phyloP scores from a whole-genome alignment of 257 asterid species.

The Solanum clarkiae region DNA sequence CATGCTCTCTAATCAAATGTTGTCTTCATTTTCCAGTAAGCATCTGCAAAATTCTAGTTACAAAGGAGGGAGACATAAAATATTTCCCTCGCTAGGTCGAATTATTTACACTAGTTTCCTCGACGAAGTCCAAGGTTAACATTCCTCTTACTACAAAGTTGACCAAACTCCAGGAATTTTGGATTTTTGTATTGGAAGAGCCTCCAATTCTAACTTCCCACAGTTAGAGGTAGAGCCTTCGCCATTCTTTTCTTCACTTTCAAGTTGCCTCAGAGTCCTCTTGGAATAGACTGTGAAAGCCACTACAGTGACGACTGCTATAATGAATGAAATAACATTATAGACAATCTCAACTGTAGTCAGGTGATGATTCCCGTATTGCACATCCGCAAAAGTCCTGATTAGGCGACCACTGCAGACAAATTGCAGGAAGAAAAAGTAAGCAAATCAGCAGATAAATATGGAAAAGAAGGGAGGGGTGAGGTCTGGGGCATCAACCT shows the following conservation, averaged over 20 bases:
- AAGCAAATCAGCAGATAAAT: neutral
- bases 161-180: constrained; percentile 15
- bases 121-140: neutral
- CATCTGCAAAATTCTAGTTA: neutral
- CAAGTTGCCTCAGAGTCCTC: constrained; percentile 47
- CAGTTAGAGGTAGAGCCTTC: constrained; percentile 10
- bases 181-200: constrained; percentile 47
- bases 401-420: constrained; percentile 75
- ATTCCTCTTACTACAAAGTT: constrained; percentile 1
- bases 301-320: constrained; percentile 48
- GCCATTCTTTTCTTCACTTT: constrained; percentile 24
- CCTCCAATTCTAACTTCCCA: constrained; percentile 39
- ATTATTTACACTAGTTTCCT: constrained; percentile 6
- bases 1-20: neutral
- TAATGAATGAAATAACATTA: constrained; percentile 56
- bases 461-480: neutral
- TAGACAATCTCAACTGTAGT: constrained; percentile 67
- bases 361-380: constrained; percentile 58
- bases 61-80: neutral
- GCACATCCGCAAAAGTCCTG: constrained; percentile 69
- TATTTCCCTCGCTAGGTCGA: neutral
- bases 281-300: constrained; percentile 63
- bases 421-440: neutral
- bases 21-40: neutral
- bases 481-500: constrained; percentile 25